phyloP scores from a whole-genome alignment of 768 basidiomycete genomes.

The Amanita subjunquillea region DNA sequence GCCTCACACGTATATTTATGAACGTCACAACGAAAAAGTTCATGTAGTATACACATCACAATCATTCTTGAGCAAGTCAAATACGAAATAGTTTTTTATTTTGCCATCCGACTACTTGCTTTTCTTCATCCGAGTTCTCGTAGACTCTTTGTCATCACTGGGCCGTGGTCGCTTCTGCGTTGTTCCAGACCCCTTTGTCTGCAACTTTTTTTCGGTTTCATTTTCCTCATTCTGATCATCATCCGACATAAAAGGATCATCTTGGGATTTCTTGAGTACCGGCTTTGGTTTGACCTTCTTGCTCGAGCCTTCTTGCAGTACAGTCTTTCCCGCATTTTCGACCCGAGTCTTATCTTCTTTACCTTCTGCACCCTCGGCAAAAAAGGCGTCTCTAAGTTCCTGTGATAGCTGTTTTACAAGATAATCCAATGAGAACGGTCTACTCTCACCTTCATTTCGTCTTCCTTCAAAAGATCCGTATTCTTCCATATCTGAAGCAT shows the following conservation, averaged over 20 bases:
- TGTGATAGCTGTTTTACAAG: slow-evolving; percentile 13
- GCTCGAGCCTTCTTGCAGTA: slow-evolving; percentile 8
- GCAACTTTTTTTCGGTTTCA: slow-evolving; percentile 8
- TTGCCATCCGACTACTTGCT: not conserved
- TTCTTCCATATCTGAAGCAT: slow-evolving; percentile 57
- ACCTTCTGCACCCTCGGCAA: slow-evolving; percentile 21
- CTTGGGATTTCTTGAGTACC: slow-evolving; percentile 34
- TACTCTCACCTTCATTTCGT: slow-evolving; percentile 46
- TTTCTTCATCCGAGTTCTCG: slow-evolving; percentile 1
- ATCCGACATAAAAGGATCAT: slow-evolving; percentile 55
- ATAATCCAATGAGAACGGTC: not conserved
- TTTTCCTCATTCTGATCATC: slow-evolving; percentile 18
- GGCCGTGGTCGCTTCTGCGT: not conserved
- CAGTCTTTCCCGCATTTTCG: slow-evolving; percentile 8
- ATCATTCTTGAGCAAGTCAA: not conserved
- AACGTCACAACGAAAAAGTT: not conserved
- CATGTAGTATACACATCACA: not conserved
- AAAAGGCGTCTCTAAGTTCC: slow-evolving; percentile 57
- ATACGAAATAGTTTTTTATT: not conserved
- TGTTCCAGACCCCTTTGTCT: slow-evolving; percentile 10
- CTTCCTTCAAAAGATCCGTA: slow-evolving; percentile 41
- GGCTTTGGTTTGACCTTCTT: slow-evolving; percentile 24
- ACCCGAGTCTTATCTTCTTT: slow-evolving; percentile 6
- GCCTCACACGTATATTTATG: not conserved
- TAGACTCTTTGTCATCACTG: not conserved